Conservation (phyloP, 2,329 filamentous ascomycete species). For the Aureobasidium mangrovei region DNA sequence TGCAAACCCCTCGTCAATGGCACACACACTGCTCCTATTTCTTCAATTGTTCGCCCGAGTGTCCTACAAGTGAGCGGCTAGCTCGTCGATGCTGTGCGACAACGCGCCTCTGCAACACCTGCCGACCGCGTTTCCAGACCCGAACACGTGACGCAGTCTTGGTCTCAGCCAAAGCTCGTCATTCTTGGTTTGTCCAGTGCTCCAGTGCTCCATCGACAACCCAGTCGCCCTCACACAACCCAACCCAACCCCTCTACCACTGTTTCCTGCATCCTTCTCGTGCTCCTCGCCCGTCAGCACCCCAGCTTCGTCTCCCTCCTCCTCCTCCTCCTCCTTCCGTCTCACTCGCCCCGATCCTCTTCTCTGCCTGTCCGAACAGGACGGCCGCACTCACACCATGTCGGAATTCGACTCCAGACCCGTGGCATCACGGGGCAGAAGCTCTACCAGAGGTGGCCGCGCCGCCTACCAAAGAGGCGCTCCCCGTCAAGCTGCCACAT, state of each 20-base stretch:
- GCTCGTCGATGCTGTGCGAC: no score
- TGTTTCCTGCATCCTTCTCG: not conserved
- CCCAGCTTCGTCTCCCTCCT: not conserved
- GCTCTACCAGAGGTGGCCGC: constrained; percentile 77
- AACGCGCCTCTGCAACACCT: no score
- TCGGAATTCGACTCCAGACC: constrained; percentile 87
- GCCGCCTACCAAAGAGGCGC: constrained; percentile 51
- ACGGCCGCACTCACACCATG: constrained; percentile 48
- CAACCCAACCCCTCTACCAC: not conserved
- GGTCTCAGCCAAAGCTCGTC: no score
- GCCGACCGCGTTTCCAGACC: no score
- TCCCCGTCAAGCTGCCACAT: constrained; percentile 44
- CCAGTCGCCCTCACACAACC: not conserved
- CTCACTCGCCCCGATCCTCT: constrained; percentile 7
- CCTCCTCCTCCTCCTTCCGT: constrained; percentile 3
- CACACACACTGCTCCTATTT: no score
- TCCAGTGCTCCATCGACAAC: no score
- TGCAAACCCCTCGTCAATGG: no score
- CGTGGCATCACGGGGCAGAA: constrained; percentile 77
- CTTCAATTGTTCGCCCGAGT: no score
- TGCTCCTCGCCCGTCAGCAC: not conserved
- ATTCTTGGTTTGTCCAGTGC: no score
- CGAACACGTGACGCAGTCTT: no score
- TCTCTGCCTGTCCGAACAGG: constrained; percentile 13
- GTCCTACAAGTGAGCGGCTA: no score